Evolutionary conservation across 2,329 filamentous ascomycete genomes (phyloP), one percentile per base, ranked within the genome.

Genomic region (Arthrobotrys megalospora): DNA sequence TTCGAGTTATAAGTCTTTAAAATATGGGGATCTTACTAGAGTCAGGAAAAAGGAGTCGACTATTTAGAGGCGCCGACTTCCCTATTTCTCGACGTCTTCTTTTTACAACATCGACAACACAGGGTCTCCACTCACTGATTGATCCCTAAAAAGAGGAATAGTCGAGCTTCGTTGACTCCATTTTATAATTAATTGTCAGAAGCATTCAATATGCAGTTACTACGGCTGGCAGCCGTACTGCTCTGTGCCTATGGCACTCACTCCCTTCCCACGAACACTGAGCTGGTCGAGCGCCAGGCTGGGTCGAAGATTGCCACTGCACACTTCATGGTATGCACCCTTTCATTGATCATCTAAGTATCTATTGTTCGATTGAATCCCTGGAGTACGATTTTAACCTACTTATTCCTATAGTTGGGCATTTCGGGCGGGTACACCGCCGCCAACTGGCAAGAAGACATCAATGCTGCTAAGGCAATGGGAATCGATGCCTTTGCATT

Each of bases 401-500:
- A 28, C 62, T 21, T 3, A 12, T 4, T 47, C 1, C n/a, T 53
- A 45, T 58, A 82, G 81, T 24, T 84, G 19, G 84, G 84, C 6
- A 81, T 83, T 28, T 83, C 83, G 3, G 80, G 80, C 2, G 80
- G 82, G 16, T 83, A 85, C 75, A 81, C 80, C 0, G 58, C 80
- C 12, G 79, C 67, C 3, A 81, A 82, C 14, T 85, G 84, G 84
- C 72, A 67, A 16, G 80, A 77, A 21, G 84, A 85, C 69, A 84
- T 85, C 67, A 66, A 79, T 2, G 80, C 82, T 8, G 83, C 84
- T 1, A 80, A 82, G 62, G 82, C 83, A 12, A 83, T 84, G 1
- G 84, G 85, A 36, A 83, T 85, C 63, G 84, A 85, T 72, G 83
- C 83, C 0, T 85, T 84, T 64, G 83, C 82, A 6, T 77, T 85